phyloP scores from a whole-genome alignment of 768 basidiomycete genomes.

The Calocybe indica region DNA sequence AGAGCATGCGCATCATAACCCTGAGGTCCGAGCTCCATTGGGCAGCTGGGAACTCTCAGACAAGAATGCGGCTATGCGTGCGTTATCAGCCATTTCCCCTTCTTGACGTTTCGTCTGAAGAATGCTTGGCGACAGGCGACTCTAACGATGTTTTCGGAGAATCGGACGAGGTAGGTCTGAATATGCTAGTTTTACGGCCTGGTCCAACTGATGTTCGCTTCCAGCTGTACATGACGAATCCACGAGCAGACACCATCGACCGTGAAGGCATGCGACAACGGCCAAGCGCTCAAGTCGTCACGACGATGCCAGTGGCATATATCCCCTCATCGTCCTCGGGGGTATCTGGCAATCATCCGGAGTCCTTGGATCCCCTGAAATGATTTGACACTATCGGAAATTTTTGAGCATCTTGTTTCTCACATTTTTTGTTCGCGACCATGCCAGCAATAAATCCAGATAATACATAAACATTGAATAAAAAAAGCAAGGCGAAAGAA shows the following conservation, averaged over 20 bases:
- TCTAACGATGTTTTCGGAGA: slow-evolving; percentile 43
- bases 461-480: not conserved
- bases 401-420: no score
- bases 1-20: slow-evolving; percentile 8
- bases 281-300: slow-evolving; percentile 3
- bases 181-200: not conserved
- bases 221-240: slow-evolving; percentile 9
- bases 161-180: slow-evolving; percentile 27
- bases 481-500: not conserved
- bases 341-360: no score
- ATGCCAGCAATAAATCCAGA: no score
- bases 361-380: no score
- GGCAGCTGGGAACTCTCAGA: slow-evolving; percentile 50
- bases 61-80: slow-evolving; percentile 44
- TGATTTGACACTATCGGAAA: no score
- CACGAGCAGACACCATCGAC: slow-evolving; percentile 5
- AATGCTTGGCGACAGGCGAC: slow-evolving; percentile 13
- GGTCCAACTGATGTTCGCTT: not conserved
- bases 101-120: not conserved
- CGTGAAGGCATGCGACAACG: slow-evolving; percentile 2
- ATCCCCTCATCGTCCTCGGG: not conserved
- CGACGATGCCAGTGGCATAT: slow-evolving; percentile 9
- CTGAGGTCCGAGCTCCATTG: slow-evolving; percentile 21
- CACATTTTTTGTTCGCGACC: no score
- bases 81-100: slow-evolving; percentile 13